These are phyloP conservation scores for Prunus yedoensis DNA, from an alignment of 331 rosid genomes.

Conservation along the genomic window DNA sequence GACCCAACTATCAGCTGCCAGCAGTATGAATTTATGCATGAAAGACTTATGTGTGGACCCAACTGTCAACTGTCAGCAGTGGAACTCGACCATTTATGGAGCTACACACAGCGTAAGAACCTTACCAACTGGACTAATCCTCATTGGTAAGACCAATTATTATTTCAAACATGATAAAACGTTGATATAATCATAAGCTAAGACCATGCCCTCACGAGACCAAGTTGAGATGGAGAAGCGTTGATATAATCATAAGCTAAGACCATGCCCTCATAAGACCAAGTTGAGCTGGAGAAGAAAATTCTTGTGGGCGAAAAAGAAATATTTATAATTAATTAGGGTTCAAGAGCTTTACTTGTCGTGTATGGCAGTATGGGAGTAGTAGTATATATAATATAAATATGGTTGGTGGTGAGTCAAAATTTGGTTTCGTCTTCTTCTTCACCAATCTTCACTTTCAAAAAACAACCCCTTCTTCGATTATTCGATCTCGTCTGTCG, in stretches of 20 bases:
- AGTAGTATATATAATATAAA: not conserved
- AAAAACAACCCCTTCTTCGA: not conserved
- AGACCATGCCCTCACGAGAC: too few relatives aligned
- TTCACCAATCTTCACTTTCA: conserved; percentile 1
- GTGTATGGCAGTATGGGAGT: not conserved
- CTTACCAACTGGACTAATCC: too few relatives aligned
- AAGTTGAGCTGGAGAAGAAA: not conserved
- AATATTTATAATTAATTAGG: not conserved
- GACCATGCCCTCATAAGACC: too few relatives aligned
- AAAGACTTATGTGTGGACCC: too few relatives aligned
- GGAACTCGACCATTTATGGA: too few relatives aligned
- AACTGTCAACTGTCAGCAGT: too few relatives aligned
- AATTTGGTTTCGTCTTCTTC: conserved; percentile 13
- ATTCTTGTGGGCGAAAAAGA: not conserved
- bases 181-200: too few relatives aligned
- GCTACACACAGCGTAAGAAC: too few relatives aligned
- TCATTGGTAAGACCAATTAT: not conserved
- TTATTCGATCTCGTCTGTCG: not conserved
- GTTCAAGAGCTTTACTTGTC: not conserved
- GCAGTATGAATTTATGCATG: not conserved
- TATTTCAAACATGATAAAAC: too few relatives aligned
- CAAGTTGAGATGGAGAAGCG: not conserved
- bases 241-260: too few relatives aligned
- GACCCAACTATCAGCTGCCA: rapidly evolving
- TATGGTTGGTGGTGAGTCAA: conserved; percentile 25